Evolutionary conservation across 2,329 filamentous ascomycete species (phyloP), one percentile per base, ranked within the genome.

Genomic region (Sarocladiaceae sp.): DNA sequence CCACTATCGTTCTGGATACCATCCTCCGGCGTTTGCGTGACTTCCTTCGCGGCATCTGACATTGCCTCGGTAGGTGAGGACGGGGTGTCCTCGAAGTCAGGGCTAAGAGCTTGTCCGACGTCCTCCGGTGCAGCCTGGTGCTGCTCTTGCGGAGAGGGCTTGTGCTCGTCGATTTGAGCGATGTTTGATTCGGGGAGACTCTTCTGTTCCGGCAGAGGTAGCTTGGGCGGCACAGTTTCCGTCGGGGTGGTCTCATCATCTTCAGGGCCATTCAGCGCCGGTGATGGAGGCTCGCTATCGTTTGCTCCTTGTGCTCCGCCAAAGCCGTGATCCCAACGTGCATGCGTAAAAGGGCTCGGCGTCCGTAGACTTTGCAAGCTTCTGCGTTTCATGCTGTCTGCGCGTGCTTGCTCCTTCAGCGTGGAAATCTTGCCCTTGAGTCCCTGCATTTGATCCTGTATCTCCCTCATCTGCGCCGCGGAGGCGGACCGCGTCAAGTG

Each of bases 381-480:
- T 52, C 85, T 81, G 49, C 91, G 80, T 61, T 88, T 85, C 60
- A 95, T 68, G 59, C 81, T 90, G 59, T 96, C 91, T 53, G 87
- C 88, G 18, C 87, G 82, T 0, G 89, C 87, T 60, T 90, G 86
- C 56, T 91, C 84, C 59, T 88, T 87, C 37, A 96, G 69, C 15
- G 77, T 87, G 1, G 90, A 92, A 31, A 96, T 91, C 61, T 90
- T 90, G 54, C 88, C 89, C 63, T 91, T 92, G 44, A 96, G 75
- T 51, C 88, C 90, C 52, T 87, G 84, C 80, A 96, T 89, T 65
- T 96, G 90, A 58, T 90, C 86, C 55, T 90, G 89, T 39, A 96
- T 74, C 50, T 81, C 80, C 8, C 86, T 83, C 62, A 89, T 83
- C 62, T 88, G 85, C 13, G 85, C 78, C n/a, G 83, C 83, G 1